Base-by-base conservation (phyloP, 805 yeast genomes). In the Ogataea wickerhamii region DNA sequence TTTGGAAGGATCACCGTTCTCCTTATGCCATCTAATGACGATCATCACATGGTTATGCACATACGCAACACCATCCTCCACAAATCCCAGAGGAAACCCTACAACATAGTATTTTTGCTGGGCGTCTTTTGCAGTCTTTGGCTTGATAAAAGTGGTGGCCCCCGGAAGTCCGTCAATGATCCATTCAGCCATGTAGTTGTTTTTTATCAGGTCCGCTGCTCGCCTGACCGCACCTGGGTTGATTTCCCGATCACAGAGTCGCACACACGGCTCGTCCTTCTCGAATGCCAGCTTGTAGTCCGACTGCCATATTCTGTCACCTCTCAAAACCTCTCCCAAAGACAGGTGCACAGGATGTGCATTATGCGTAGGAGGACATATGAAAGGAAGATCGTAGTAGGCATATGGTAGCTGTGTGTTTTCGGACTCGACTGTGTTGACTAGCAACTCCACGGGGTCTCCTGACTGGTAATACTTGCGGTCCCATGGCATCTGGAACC, bases 141-240 rank as follows among this genome's bases (percentile, higher is more conserved):
- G 67, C 19, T 76, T 71, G 23, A 81, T 74, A 47, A 81, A 83
- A 0, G 95, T 82, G 0, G 96, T 87, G 1, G 95, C 91, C 6
- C 93, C 94, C 0, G 96, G 96, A 23, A 87, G 64, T 17, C 80
- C 85, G 62, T 88, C 96, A 12, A 87, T 67, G 18, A 75, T 61
- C 96, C 96, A 87, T 53, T 87, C 89, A 11, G 76, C 88, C 37
- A 81, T 80, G 51, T 87, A 87, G 2, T 84, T 84, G 37, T 79
- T 65, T 48, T 74, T 68, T 25, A 87, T 78, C 43, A 87, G 63
- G 19, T 74, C 70, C 41, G 68, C 76, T 0, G 91, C 87, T 35
- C 74, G 66, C 36, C 59, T 64, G 23, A 82, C 53, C 5, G 75
- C 82, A 1, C 59, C 59, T 13, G 70, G 71, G n/a, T 56, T 61